These are phyloP conservation scores for Garcia nutans DNA, from an alignment of 345 rosid species.

Conservation along the genomic window DNA sequence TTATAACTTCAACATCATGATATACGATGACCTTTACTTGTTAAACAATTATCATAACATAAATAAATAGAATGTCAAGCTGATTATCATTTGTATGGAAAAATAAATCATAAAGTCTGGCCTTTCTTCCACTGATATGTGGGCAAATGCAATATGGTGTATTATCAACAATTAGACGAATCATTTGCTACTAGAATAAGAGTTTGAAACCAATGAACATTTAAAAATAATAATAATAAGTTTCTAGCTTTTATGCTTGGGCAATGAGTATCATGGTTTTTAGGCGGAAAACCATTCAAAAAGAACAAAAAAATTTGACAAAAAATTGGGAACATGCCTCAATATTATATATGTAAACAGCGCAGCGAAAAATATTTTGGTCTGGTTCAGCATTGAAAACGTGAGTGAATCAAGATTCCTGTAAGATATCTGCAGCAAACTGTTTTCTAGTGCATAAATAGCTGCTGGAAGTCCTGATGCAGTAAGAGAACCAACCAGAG, in stretches of 20 bases:
- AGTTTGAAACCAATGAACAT: neutral
- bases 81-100: neutral
- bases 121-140: conserved; percentile 5
- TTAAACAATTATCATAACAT: no score
- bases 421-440: conserved; percentile 98
- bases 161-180: neutral
- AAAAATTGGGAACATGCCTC: conserved; percentile 45
- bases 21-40: neutral
- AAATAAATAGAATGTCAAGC: neutral
- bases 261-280: neutral
- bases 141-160: no score
- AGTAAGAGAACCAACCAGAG: conserved; percentile 77
- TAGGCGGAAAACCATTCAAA: neutral
- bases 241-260: neutral
- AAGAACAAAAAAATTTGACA: neutral
- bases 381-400: conserved; percentile 93
- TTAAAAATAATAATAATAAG: neutral
- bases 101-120: neutral
- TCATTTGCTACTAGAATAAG: neutral
- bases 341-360: conserved; percentile 72
- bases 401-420: conserved; percentile 92
- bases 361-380: conserved; percentile 91
- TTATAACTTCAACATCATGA: neutral
- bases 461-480: conserved; percentile 99
- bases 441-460: conserved; percentile 91